Evolutionary conservation across 352 stramenopile species (phyloP), one percentile per base, ranked within the genome.

Genomic region (Phytophthora chlamydospora): DNA sequence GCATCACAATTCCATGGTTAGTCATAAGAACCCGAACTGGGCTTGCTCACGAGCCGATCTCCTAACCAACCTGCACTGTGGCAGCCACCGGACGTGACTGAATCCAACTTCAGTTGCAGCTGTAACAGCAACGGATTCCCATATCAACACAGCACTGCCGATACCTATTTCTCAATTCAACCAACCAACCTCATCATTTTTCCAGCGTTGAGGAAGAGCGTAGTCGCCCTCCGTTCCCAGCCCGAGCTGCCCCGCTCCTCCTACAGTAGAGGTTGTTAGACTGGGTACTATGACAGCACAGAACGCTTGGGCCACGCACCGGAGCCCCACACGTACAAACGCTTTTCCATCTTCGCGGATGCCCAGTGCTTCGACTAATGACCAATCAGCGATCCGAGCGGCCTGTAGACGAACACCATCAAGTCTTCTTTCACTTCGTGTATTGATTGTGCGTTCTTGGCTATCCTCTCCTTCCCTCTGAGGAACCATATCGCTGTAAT

Each of bases 201-300:
- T 13, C 50, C 82, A 78, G n/a, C 13, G 62, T 66, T 88, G 80
- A 12, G 85, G 85, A 34, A 85, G 47, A 34, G 78, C 66, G 32
- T 85, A 77, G 62, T 94, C 85, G 2, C 80, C 68, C 17, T 63
- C 40, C 16, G 78, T 72, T 24, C 76, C 76, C 4, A 91, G 54
- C 12, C 83, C 85, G 34, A 94, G 73, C 48, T 94, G 85, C 0
- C 85, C 85, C 17, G 75, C 62, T 2, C 80, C 81, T 29, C 85
- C 85, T 91, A 55, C 16, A 31, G n/a, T 32, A 12, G n/a, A n/a
- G 24, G 4, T 7, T 32, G 35, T 66, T 8, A 66, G 45, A 27
- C 9, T 34, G 41, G 3, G 9, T 24, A 19, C 16, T 24, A 12
- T 6, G 46, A 19, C 5, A 24, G 34, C 16, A 44, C n/a, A 4